Evolutionary conservation across 345 rosid species (phyloP), one percentile per base, ranked within the genome.

Genomic region (Eucalyptus coolabah): DNA sequence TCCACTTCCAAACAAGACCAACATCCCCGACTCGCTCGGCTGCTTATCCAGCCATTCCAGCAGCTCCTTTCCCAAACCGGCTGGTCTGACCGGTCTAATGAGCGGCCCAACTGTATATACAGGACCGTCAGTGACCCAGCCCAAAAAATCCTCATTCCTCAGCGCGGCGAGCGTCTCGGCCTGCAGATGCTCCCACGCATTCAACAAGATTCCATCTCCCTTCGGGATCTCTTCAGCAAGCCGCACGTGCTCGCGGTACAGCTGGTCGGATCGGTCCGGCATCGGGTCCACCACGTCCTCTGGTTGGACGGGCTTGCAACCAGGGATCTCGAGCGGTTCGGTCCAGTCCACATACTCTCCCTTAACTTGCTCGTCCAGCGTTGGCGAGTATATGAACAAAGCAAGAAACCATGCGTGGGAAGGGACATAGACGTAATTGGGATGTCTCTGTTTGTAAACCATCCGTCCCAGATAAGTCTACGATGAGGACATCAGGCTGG

Each of bases 1-100:
- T 63, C 98, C 96, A 51, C 97, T 97, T 23, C 99, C 99, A 67
- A 96, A 93, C 12, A 93, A 95, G 49, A 97, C 95, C n/a, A 91
- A 95, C 77, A 95, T 32, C n/a, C 94, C 97, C 12, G 97, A 97
- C 51, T 89, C 91, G 2, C 60, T 67, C 2, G 89, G 92, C 81
- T 96, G 96, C 86, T 87, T 89, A 63, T 92, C 95, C 40, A 97
- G 85, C 98, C 99, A 97, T 30, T 90, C 89, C 9, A 88, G 86
- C 45, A 91, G 28, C 34, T 77, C 54, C 42, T 47, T 50, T 3
- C 51, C 44, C 14, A 88, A 82, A 40, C 19, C 88, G 1, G 60
- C 11, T 21, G 69, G 87, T 88, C 19, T 86, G 26, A 5, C 72
- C 2, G 72, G 59, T 67, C 95, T 86, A 7, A 90, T 83, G 9